Evolutionary conservation across 495 filamentous ascomycete species (phyloP).

Genomic region (Massariosphaeria phaeospora): DNA sequence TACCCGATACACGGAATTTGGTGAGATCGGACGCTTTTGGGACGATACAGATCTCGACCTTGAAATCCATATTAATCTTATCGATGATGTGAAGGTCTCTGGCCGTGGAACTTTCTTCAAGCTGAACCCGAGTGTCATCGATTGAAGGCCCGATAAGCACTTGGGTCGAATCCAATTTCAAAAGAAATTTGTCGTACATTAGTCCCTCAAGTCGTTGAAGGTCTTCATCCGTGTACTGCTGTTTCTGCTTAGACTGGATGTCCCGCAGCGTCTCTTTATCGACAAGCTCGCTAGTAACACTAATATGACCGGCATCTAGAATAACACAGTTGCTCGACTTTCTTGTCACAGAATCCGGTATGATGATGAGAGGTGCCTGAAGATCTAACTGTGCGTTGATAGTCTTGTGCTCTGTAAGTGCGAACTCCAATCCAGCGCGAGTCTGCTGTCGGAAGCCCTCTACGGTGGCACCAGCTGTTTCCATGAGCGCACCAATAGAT

Average conservation of each 20-base stretch:
- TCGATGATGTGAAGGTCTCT: constrained; percentile 88
- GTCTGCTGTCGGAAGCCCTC: constrained; percentile 93
- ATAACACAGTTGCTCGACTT: constrained; percentile 81
- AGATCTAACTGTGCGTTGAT: constrained; percentile 94
- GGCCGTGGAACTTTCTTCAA: constrained; percentile 61
- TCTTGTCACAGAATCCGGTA: constrained; percentile 84
- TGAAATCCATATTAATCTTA: constrained; percentile 93
- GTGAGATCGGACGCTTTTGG: constrained; percentile 93
- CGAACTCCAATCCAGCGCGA: constrained; percentile 89
- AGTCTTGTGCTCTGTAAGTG: constrained; percentile 94
- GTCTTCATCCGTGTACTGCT: constrained; percentile 82
- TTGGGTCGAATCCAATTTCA: constrained; percentile 90
- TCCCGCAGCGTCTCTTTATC: constrained; percentile 83
- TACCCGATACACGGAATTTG: constrained; percentile 82
- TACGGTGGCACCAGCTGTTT: constrained; percentile 90
- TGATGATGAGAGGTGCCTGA: constrained; percentile 90
- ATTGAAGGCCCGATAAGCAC: constrained; percentile 93
- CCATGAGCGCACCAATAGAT: constrained; percentile 88
- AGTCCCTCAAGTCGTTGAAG: constrained; percentile 78
- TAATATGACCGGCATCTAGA: constrained; percentile 91
- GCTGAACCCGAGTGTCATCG: constrained; percentile 79
- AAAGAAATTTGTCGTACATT: constrained; percentile 91
- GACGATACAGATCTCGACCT: constrained; percentile 84
- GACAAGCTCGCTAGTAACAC: constrained; percentile 86
- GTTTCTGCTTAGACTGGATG: constrained; percentile 83